Conservation (phyloP, 305 asterid species). For the Lippia alba region DNA sequence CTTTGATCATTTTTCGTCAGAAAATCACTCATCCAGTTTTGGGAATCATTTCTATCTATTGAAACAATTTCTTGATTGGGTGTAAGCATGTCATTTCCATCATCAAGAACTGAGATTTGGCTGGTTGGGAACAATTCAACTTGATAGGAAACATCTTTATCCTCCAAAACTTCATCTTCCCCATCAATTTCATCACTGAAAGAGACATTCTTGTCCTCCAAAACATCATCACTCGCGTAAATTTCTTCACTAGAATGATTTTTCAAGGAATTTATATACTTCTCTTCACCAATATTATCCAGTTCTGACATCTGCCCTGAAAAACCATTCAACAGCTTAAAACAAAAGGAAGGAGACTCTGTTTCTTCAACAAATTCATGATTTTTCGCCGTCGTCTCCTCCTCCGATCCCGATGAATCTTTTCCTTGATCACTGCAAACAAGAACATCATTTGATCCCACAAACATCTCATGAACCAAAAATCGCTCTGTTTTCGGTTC, state of each 20-base stretch:
- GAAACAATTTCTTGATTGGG: not conserved
- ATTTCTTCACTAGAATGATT: conserved; percentile 18
- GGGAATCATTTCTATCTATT: not conserved
- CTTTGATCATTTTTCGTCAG: conserved; percentile 33
- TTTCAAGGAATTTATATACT: conserved; percentile 14
- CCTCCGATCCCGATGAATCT: not conserved
- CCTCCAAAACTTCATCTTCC: conserved; percentile 37
- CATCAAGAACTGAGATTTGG: conserved; percentile 13
- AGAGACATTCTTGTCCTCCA: conserved; percentile 49
- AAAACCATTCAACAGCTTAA: conserved; percentile 30
- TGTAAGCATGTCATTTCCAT: conserved; percentile 4
- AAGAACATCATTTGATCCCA: conserved; percentile 43
- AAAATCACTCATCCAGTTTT: conserved; percentile 37
- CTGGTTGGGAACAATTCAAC: conserved; percentile 42
- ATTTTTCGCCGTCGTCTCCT: conserved; percentile 22
- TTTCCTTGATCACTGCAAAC: conserved; percentile 30
- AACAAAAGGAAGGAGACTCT: conserved; percentile 29
- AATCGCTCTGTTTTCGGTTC: conserved; percentile 46
- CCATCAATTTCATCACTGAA: conserved; percentile 30
- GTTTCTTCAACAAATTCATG: conserved; percentile 27
- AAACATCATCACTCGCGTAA: conserved; percentile 23
- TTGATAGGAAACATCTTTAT: conserved; percentile 57
- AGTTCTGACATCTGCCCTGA: conserved; percentile 1
- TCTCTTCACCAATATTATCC: conserved; percentile 25
- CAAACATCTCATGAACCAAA: conserved; percentile 59